These are phyloP conservation scores for Bruguiera hainesii DNA, from an alignment of 441 rosid species.

Conservation along the genomic window DNA sequence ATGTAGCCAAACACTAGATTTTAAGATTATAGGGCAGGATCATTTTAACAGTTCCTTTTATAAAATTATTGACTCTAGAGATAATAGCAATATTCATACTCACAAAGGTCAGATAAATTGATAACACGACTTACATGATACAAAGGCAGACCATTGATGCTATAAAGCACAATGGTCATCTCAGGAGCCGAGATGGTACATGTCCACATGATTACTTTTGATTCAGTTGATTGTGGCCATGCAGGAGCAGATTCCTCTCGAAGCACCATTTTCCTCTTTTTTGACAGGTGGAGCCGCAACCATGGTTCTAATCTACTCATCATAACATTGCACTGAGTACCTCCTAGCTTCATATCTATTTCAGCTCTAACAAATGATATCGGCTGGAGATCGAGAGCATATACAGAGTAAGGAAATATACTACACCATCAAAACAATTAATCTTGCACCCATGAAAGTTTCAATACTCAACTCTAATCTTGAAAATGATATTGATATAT, in stretches of 20 bases:
- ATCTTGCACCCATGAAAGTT: neutral
- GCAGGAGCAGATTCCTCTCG: constrained; percentile 43
- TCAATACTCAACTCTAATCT: neutral
- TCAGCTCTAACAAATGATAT: constrained; percentile 76
- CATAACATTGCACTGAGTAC: constrained; percentile 69
- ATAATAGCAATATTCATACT: too few relatives aligned
- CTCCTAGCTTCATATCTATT: constrained; percentile 89
- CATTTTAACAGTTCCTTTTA: too few relatives aligned
- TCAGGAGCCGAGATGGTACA: constrained; percentile 98
- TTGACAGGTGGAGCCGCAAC: constrained; percentile 66
- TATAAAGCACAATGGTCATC: constrained; percentile 75
- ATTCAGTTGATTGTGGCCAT: constrained; percentile 51
- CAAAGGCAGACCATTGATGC: constrained; percentile 54
- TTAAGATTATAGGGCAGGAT: too few relatives aligned
- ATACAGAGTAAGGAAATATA: constrained; percentile 3
- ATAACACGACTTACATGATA: constrained; percentile 75
- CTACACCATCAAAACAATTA: constrained; percentile 2
- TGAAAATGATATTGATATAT: neutral
- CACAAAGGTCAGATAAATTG: neutral
- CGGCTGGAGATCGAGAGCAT: constrained; percentile 55
- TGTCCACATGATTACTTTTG: constrained; percentile 84
- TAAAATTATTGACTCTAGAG: too few relatives aligned
- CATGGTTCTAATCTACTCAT: constrained; percentile 78
- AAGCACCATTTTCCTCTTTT: constrained; percentile 70
- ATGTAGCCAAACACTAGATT: too few relatives aligned